phyloP scores from a whole-genome alignment of 176 grass and related monocot genomes.

The Rhipidocladum racemiflorum region DNA sequence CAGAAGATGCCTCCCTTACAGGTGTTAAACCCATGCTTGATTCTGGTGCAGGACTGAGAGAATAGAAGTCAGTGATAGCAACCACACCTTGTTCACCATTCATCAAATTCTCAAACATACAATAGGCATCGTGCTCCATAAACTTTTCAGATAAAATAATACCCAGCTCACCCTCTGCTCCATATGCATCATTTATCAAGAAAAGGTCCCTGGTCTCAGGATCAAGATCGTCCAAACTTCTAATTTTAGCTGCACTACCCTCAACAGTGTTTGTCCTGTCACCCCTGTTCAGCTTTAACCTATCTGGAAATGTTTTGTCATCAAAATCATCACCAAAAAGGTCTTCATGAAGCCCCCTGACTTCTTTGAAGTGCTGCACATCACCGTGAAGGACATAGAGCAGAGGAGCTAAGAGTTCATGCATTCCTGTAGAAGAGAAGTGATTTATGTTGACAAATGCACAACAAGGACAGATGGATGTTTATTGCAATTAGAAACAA shows the following conservation, averaged over 20 bases:
- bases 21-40: slow-evolving; percentile 74
- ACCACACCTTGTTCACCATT: slow-evolving; percentile 66
- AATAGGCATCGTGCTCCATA: slow-evolving; percentile 92
- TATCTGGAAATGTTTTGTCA: slow-evolving; percentile 53
- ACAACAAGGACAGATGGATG: slow-evolving; percentile 14
- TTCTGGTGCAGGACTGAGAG: slow-evolving; percentile 53
- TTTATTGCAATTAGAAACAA: slow-evolving; percentile 1
- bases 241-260: slow-evolving; percentile 41
- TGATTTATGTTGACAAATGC: slow-evolving; percentile 33
- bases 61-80: slow-evolving; percentile 86
- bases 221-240: slow-evolving; percentile 67
- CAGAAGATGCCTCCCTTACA: slow-evolving; percentile 75
- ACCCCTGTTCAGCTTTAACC: slow-evolving; percentile 46
- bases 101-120: slow-evolving; percentile 97
- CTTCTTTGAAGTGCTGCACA: slow-evolving; percentile 73
- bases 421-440: slow-evolving; percentile 78
- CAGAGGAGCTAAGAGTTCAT: slow-evolving; percentile 96
- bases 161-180: slow-evolving; percentile 92
- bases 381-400: slow-evolving; percentile 92
- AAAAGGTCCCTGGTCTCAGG: slow-evolving; percentile 70
- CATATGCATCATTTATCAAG: slow-evolving; percentile 87
- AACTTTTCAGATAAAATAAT: slow-evolving; percentile 97
- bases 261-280: slow-evolving; percentile 36
- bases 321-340: slow-evolving; percentile 78
- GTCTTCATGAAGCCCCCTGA: slow-evolving; percentile 60